Base-by-base conservation (phyloP, 2,329 filamentous ascomycete genomes). In the Neopestalotiopsis sp. region DNA sequence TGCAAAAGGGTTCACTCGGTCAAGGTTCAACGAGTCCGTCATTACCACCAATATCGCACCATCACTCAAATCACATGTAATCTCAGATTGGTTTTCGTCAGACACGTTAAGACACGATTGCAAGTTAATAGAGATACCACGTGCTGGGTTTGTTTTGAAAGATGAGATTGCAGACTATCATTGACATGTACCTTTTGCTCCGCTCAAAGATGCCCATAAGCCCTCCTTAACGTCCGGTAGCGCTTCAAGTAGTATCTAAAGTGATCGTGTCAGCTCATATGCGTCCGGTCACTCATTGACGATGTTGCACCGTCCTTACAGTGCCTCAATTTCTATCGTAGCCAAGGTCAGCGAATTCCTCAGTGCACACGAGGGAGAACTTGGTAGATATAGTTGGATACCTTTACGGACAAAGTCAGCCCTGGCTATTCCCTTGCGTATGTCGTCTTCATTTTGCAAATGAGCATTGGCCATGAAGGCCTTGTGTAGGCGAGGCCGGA, bases 391-490 rank as follows among this genome's bases (percentile, higher is more conserved):
- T 69, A 28, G 30, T 17, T 77, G 68, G 76, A n/a, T 77, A 94
- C 94, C 94, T 86, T 97, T 98, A 81, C 94, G 97, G 4, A 98
- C 94, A 80, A 92, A 98, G 73, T 97, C 89, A 0, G 94, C 95
- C 70, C 91, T 86, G 56, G 88, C 86, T 68, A 99, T 94, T 0
- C 90, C 93, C 70, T 90, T 86, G 57, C 86, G 87, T 64, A 99
- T 98, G 75, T 93, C 87, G 7, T 87, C 88, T 71, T 95, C 91
- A 73, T 96, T 90, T 2, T 84, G 86, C 69, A 97, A 77, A 56
- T 86, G 81, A 1, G 91, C 88, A 74, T 97, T 94, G 61, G 90
- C 89, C 73, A 91, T 89, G 81, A 98, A 99, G 0, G 95, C 95
- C 70, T 90, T 90, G 82, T 98, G 94, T 10, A 98, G 84, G 1